Evolutionary conservation across 331 rosid species (phyloP), one percentile per base, ranked within the genome.

Genomic region (Malus hybrid): DNA sequence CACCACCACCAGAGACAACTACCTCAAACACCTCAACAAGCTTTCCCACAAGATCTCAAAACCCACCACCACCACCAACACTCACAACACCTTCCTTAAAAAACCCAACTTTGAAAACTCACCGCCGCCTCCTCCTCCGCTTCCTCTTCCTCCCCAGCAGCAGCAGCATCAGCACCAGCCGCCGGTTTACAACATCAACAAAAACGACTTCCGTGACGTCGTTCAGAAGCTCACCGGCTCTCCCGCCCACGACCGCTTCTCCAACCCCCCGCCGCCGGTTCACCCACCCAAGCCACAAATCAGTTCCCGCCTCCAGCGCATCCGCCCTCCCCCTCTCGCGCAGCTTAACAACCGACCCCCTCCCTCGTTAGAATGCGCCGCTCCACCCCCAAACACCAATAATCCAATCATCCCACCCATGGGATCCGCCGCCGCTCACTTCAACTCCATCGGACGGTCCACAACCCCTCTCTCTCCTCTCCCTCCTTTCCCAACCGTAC

Each of bases 221-320:
- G 99, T 95, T 36, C 99, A 95, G 85, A 95, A 90, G 84, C 97
- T 95, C 55, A 95, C 98, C 1, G 98, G 99, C 18, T 90, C 99
- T 5, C 99, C 99, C n/a, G 96, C 97, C 5, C 92, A 90, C 55
- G 96, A 90, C 26, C 96, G 98, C n/a, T 88, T 87, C 77, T 78
- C 90, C 5, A 82, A 86, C 10, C 92, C 98, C 3, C 82, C 83
- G 2, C 97, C 96, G 14, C 86, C 96, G 12, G 82, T 90, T 78
- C 96, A 90, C 12, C 91, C 83, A 3, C 99, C 97, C 5, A 92
- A 89, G 73, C 87, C 93, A 0, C 88, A 86, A 11, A 33, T 64
- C 22, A 89, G 87, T 80, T 92, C 97, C 5, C 96, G 99, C 33
- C 92, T 95, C 33, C 99, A 95, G 80, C 83, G 96, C 48, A 92